Percentiles rank a stretch among this genome's conserved stretches.
phyloP scores from a whole-genome alignment of 2,329 filamentous ascomycete species.

The Paraconiothyrium brasiliense region DNA sequence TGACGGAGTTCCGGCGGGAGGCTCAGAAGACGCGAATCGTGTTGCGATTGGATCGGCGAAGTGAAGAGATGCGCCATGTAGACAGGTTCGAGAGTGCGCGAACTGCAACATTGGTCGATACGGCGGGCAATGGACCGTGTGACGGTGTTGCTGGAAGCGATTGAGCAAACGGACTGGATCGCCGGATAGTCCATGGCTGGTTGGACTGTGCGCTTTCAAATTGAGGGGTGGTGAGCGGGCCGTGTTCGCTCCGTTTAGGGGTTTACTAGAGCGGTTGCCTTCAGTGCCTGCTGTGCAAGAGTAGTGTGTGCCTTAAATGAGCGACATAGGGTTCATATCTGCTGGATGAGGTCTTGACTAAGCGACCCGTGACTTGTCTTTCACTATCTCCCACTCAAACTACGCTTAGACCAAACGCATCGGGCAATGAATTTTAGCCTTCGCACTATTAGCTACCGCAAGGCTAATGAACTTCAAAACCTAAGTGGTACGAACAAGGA shows the following conservation, averaged over 20 bases:
- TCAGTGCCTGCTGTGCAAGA: neutral
- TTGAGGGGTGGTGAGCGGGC: neutral
- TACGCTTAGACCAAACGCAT: neutral
- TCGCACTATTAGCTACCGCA: neutral
- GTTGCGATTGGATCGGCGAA: neutral
- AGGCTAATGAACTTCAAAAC: neutral
- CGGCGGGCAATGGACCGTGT: neutral
- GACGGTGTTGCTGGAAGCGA: neutral
- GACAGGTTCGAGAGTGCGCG: conserved; percentile 2
- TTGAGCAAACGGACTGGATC: neutral
- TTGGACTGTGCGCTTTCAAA: neutral
- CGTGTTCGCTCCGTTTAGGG: neutral
- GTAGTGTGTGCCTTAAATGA: too few relatives aligned
- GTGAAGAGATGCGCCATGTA: conserved; percentile 11
- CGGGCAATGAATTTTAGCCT: neutral
- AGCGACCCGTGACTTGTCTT: neutral
- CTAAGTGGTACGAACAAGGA: neutral
- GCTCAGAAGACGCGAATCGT: conserved; percentile 8
- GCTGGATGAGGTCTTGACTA: neutral
- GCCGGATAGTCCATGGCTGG: neutral
- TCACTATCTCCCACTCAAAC: neutral
- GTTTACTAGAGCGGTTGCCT: neutral
- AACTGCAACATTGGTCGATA: neutral
- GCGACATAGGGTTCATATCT: neutral
- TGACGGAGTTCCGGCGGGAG: conserved; percentile 15